Conservation (phyloP, 2,329 filamentous ascomycete genomes). For the Penicillium occitanis region DNA sequence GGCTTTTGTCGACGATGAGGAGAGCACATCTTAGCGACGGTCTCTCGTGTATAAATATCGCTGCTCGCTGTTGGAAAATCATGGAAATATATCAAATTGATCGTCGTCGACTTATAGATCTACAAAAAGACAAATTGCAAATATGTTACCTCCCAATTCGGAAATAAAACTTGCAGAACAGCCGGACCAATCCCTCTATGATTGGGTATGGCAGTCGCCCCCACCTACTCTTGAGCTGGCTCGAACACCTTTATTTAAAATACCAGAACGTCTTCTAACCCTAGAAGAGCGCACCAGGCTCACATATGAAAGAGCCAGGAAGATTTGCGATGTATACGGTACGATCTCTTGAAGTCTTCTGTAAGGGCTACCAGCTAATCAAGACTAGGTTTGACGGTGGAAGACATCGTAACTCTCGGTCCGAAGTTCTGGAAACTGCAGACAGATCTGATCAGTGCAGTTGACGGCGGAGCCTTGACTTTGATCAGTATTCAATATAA, state of each 20-base stretch:
- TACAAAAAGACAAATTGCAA: background rate
- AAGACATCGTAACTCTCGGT: conserved; percentile 19
- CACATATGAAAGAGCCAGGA: conserved; percentile 3
- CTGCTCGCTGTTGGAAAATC: background rate
- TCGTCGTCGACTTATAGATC: background rate
- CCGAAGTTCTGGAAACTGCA: conserved; percentile 21
- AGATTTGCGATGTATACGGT: conserved; percentile 4
- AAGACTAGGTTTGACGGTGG: conserved; percentile 8
- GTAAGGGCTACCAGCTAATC: background rate
- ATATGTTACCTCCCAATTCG: conserved; percentile 1
- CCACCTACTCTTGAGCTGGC: background rate
- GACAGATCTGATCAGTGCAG: conserved; percentile 65
- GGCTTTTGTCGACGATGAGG: background rate
- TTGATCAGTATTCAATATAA: conserved; percentile 27
- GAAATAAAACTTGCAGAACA: background rate
- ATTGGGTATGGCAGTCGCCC: background rate
- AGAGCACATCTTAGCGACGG: background rate
- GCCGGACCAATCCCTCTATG: background rate
- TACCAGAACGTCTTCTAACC: background rate
- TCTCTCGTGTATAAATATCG: background rate
- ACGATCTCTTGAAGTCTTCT: background rate
- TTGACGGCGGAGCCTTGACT: conserved; percentile 83
- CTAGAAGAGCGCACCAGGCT: background rate
- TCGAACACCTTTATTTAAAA: background rate
- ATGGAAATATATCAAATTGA: background rate